Evolutionary conservation across 805 yeast genomes (phyloP), one percentile per base, ranked within the genome.

Genomic region (Maudiozyma pseudohumilis): DNA sequence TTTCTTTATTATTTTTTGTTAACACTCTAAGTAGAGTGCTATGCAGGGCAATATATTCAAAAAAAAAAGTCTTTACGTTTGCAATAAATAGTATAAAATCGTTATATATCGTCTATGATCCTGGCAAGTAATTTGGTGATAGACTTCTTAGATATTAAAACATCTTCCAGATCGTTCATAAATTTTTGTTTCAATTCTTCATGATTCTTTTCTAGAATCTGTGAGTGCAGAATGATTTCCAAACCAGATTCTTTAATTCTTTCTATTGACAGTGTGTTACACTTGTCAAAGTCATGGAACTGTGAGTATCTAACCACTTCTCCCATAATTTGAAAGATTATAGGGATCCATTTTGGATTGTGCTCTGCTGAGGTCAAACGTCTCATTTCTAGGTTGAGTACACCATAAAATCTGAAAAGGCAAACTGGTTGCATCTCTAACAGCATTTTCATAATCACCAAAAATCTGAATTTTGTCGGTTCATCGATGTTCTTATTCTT

Each of bases 401-500:
- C 48, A 13, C 46, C 46, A 36, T 61, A 64, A 22, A 60, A 43
- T 24, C 49, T 56, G 46, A 64, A 55, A 23, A 63, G 48, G 27
- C 60, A 39, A 9, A 35, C 29, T 12, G 67, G 66, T 22, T 54
- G 58, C 29, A 43, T 50, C 12, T 50, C 48, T 6, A 61, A 51
- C 26, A 65, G 43, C 32, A 53, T 48, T 38, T 53, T 53, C 44
- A 63, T 36, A 6, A 63, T 36, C 6, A 55, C 45, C 10, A 62
- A 45, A 42, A 57, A 63, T 16, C 65, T 56, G 5, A 59, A 35
- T 35, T 52, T 61, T 2, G 60, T 43, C 21, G 57, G 56, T 29
- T 65, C 68, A 46, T 63, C 66, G 2, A 64, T 49, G 1, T 50
- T 42, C 2, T 56, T 54, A 16, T 55, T 47, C 23, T 50, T 57